phyloP scores from a whole-genome alignment of 2,329 filamentous ascomycete genomes.

The Xylariaceae sp. region DNA sequence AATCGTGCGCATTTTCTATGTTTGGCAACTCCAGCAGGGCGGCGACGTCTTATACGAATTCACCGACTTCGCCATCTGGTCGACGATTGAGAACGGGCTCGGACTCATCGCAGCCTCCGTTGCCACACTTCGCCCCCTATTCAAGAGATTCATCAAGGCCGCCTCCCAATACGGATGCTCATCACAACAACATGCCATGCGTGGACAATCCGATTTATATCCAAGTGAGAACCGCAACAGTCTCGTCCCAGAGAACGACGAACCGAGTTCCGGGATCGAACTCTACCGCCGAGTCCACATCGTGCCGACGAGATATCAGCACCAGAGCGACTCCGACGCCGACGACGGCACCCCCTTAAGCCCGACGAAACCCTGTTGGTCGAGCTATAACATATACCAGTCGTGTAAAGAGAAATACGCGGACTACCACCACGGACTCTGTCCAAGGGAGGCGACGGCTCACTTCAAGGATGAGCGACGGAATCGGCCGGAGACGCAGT shows the following conservation, averaged over 20 bases:
- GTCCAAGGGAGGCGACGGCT: neutral
- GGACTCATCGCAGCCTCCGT: constrained; percentile 37
- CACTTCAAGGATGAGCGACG: neutral
- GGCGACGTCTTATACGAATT: constrained; percentile 38
- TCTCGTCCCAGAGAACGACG: neutral
- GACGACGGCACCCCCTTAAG: neutral
- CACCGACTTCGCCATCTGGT: constrained; percentile 41
- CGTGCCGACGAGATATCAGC: neutral
- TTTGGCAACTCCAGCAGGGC: constrained; percentile 34
- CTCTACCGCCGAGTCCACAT: neutral
- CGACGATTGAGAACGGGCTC: constrained; percentile 39
- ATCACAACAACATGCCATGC: neutral
- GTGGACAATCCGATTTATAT: neutral
- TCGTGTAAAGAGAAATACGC: neutral
- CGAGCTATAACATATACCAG: constrained; percentile 1
- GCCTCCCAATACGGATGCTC: neutral
- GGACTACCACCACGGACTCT: neutral
- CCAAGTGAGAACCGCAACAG: neutral
- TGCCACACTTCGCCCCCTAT: constrained; percentile 36
- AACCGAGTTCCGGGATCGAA: constrained; percentile 1
- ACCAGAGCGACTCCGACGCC: neutral
- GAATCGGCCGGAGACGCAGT: neutral
- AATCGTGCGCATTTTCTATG: constrained; percentile 40
- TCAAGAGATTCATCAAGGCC: constrained; percentile 22
- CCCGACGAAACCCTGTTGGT: neutral